A percentile compares a stretch with the other conserved stretches of the same genome.
These are phyloP conservation scores for Margaritispora aquatica DNA, from an alignment of 495 filamentous ascomycete genomes.

Conservation along the genomic window DNA sequence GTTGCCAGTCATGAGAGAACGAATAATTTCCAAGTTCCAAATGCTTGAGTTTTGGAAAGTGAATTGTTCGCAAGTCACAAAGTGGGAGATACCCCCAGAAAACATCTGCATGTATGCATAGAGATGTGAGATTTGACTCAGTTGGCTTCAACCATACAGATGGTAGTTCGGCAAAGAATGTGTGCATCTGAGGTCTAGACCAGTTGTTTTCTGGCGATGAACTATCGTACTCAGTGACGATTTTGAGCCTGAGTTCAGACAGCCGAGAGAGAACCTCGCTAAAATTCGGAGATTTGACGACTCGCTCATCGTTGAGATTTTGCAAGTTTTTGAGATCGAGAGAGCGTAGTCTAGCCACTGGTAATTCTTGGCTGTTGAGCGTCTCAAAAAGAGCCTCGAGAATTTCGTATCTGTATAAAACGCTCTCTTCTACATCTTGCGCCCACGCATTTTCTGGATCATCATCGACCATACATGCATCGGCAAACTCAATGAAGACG, in stretches of 20 bases:
- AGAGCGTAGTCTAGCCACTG: background rate
- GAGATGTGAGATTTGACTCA: constrained; percentile 2
- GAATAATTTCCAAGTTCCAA: background rate
- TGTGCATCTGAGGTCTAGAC: background rate
- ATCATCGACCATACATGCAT: background rate
- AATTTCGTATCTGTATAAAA: background rate
- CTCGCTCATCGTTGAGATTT: background rate
- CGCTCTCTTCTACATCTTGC: background rate
- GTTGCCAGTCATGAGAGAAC: background rate
- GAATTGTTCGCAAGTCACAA: background rate
- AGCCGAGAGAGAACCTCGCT: background rate
- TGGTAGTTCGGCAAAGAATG: background rate
- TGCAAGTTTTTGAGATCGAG: constrained; percentile 5
- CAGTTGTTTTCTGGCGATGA: background rate
- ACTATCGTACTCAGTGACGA: background rate
- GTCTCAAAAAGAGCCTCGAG: background rate
- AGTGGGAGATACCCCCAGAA: background rate
- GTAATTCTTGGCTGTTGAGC: background rate
- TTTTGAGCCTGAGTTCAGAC: background rate
- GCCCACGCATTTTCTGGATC: background rate
- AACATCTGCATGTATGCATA: background rate
- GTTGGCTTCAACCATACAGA: background rate
- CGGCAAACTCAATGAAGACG: background rate
- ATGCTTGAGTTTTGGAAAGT: constrained; percentile 1
- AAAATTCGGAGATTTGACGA: background rate